phyloP scores from a whole-genome alignment of 2,329 filamentous ascomycete genomes.

The Fusarium dimerum region DNA sequence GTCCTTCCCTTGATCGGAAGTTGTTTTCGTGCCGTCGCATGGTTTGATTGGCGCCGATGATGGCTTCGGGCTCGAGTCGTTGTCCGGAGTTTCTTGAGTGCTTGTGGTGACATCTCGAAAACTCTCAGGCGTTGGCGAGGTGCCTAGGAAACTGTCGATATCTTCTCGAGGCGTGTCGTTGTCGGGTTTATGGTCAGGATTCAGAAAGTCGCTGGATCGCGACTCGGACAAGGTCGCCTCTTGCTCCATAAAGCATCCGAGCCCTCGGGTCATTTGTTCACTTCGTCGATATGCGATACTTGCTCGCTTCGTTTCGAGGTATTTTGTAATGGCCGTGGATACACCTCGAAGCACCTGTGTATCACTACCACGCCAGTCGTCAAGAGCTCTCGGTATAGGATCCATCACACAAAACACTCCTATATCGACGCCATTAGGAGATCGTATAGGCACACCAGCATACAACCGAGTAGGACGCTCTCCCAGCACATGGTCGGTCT shows the following conservation, averaged over 20 bases:
- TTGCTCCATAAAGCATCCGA: slow-evolving; percentile 40
- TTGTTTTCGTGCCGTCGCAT: slow-evolving; percentile 2
- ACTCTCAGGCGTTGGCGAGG: not conserved
- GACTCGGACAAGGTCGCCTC: slow-evolving; percentile 32
- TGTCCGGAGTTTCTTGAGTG: slow-evolving; percentile 12
- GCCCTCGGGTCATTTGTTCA: slow-evolving; percentile 41
- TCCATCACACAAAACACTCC: slow-evolving; percentile 39
- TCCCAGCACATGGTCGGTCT: slow-evolving; percentile 20
- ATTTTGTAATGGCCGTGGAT: slow-evolving; percentile 37
- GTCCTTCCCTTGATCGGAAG: slow-evolving; percentile 1
- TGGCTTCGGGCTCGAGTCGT: slow-evolving; percentile 11
- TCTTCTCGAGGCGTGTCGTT: not conserved
- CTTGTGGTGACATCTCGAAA: not conserved
- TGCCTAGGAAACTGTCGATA: not conserved
- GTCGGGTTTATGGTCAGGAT: not conserved
- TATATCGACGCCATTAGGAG: slow-evolving; percentile 40
- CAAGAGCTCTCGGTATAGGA: slow-evolving; percentile 5
- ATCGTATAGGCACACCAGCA: slow-evolving; percentile 42
- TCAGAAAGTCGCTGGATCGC: slow-evolving; percentile 8
- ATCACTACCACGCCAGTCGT: slow-evolving; percentile 27
- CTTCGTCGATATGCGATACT: slow-evolving; percentile 31
- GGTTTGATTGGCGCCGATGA: not conserved
- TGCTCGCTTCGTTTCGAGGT: slow-evolving; percentile 35
- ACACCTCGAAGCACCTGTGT: slow-evolving; percentile 29
- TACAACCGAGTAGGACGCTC: slow-evolving; percentile 36